A percentile compares a stretch with the other conserved stretches of the same genome.
Conservation (phyloP, 2,329 filamentous ascomycete species). For the Aspergillus puulaauensis region DNA sequence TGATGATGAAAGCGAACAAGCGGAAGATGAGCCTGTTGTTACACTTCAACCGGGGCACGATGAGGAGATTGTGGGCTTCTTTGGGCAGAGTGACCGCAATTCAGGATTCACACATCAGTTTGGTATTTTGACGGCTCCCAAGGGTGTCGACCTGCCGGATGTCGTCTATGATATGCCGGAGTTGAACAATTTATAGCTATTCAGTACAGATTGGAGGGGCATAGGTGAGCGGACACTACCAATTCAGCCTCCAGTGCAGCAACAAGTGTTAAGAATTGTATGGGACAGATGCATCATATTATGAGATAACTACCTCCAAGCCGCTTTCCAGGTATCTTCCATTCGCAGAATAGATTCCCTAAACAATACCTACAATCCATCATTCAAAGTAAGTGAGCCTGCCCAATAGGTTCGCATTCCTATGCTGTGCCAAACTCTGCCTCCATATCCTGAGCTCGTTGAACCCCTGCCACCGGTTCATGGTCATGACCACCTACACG, state of each 20-base stretch:
- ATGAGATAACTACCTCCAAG: no score
- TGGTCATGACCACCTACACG: conserved; percentile 24
- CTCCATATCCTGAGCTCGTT: not conserved
- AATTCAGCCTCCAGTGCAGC: no score
- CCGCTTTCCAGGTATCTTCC: no score
- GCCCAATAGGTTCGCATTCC: no score
- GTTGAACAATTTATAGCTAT: not conserved
- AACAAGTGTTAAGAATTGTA: no score
- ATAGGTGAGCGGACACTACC: no score
- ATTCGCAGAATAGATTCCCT: no score
- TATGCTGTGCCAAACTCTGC: not conserved
- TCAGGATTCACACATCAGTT: not conserved
- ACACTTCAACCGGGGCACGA: not conserved
- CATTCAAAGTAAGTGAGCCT: no score
- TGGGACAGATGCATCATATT: no score
- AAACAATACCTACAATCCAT: no score
- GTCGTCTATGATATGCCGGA: not conserved
- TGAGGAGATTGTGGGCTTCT: not conserved
- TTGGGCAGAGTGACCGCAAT: not conserved
- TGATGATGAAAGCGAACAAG: not conserved
- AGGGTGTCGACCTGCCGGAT: not conserved
- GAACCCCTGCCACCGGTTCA: not conserved
- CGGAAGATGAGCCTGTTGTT: not conserved
- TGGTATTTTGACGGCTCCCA: not conserved
- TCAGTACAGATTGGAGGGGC: no score